Evolutionary conservation across 805 yeast genomes (phyloP), one percentile per base, ranked within the genome.

Genomic region (Lachancea nothofagi): DNA sequence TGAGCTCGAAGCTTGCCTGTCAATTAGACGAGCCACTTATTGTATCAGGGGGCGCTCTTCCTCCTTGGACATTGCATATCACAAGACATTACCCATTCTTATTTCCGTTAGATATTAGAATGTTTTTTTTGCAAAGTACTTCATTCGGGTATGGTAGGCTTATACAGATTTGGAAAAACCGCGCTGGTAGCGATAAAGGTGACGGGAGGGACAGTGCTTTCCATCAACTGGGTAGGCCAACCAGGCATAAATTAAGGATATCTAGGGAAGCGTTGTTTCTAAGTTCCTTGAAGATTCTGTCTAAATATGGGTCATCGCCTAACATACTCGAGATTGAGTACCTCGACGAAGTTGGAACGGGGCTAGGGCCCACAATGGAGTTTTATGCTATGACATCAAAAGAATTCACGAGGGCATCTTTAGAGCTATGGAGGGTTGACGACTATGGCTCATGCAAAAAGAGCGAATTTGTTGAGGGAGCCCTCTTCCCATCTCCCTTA

Each of bases 341-440:
- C 53, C 77, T 72, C 46, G 88, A 82, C 48, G 98, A 90, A 58
- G 96, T 74, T 5, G 98, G 97, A n/a, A 81, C 96, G 0, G 98
- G 98, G 0, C 65, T 88, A 32, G 98, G 98, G 0, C 98, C 98
- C 3, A 90, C 98, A 0, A 67, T 89, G 47, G 98, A 90, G 61
- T 90, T 93, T 55, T 90, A 87, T 54, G 78, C 97, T 0, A 67
- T 71, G 12, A 87, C 85, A 2, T 87, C 96, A 0, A 76, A 70
- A 41, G 88, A 80, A 46, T 87, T 90, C 57, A 66, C 82, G 1
- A 70, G 66, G 47, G 71, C 69, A 36, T 69, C 69, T 20, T 61
- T 80, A 33, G 62, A 61, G 7, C 66, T 93, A 66, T 90, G 97
- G 97, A 71, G 94, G 49, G 63, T 56, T 28, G 57, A 61, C 14